phyloP scores from a whole-genome alignment of 2,329 filamentous ascomycete species.

The Pyrenophora tritici-repentis region DNA sequence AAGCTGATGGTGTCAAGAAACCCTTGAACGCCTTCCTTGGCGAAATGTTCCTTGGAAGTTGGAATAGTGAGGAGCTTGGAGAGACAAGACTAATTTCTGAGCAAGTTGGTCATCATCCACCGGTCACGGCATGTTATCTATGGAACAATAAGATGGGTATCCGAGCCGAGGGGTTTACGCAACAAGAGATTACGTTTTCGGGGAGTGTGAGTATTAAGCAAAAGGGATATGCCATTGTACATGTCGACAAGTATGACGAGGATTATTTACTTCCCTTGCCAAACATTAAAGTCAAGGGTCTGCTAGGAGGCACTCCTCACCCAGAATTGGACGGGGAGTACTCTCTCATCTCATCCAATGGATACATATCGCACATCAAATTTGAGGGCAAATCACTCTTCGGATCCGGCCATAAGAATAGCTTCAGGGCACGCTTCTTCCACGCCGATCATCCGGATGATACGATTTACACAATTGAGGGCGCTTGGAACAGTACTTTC shows the following conservation, averaged over 20 bases:
- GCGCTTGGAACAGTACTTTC: conserved; percentile 51
- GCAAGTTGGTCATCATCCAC: conserved; percentile 55
- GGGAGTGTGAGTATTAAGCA: conserved; percentile 54
- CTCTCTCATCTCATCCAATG: conserved; percentile 49
- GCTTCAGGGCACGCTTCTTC: conserved; percentile 48
- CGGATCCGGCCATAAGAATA: conserved; percentile 49
- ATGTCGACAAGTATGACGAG: conserved; percentile 51
- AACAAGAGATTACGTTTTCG: conserved; percentile 54
- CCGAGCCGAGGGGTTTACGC: conserved; percentile 53
- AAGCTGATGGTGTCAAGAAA: conserved; percentile 55
- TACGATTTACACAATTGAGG: conserved; percentile 47
- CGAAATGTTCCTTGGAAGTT: conserved; percentile 52
- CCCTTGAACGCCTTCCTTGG: conserved; percentile 58
- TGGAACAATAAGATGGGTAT: conserved; percentile 53
- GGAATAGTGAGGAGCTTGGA: conserved; percentile 40
- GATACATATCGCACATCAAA: conserved; percentile 50
- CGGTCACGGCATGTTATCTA: conserved; percentile 54
- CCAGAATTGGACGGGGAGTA: conserved; percentile 52
- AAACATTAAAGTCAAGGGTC: conserved; percentile 53
- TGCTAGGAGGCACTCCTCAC: conserved; percentile 51
- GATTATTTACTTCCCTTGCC: conserved; percentile 54
- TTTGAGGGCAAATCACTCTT: conserved; percentile 53
- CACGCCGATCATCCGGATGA: conserved; percentile 40
- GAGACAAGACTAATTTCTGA: conserved; percentile 51
- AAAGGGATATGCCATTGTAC: conserved; percentile 53